Evolutionary conservation across 768 basidiomycete genomes (phyloP), one percentile per base, ranked within the genome.

Genomic region (Tephrocybe sp.): DNA sequence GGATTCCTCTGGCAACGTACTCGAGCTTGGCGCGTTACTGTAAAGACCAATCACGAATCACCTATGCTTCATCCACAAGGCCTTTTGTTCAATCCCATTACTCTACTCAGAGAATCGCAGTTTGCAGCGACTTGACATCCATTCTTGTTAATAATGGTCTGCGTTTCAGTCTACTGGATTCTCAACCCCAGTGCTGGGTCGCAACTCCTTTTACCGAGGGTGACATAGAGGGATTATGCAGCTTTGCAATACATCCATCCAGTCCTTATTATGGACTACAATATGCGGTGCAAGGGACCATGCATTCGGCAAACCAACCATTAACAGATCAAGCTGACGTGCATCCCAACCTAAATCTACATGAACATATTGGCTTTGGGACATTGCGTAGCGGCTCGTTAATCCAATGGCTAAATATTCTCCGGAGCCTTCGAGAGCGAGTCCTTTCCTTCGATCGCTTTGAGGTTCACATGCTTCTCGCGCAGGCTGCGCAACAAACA

Each of bases 331-430:
- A 80, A 53, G 57, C 54, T 0, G 60, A 64, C 7, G 80, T 77
- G 46, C 73, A 71, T 5, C 40, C 45, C 17, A 63, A 71, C 5
- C 60, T 82, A 17, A 68, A 54, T 7, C 52, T 77, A 1, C 77
- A 82, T 23, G 79, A 82, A 46, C 74, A 65, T 31, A 62, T 72
- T 13, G 67, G 72, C 0, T 82, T 78, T 45, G 72, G 69, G 10
- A 63, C 67, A 41, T 53, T 82, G 32, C 75, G 81, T 5, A 68
- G 72, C 33, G 79, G 80, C 0, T 50, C 64, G 0, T 59, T 49
- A 2, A 54, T 82, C 0, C 79, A 82, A 42, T 80, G 78, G 79
- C 59, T 72, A 32, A 82, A 82, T 51, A 72, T 82, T 33, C 49
- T 69, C 10, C 69, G 73, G 13, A 76, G 76, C 52, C 54, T 82